Evolutionary conservation across 2,329 filamentous ascomycete species (phyloP).

Genomic region (Teratosphaeriaceae sp.): DNA sequence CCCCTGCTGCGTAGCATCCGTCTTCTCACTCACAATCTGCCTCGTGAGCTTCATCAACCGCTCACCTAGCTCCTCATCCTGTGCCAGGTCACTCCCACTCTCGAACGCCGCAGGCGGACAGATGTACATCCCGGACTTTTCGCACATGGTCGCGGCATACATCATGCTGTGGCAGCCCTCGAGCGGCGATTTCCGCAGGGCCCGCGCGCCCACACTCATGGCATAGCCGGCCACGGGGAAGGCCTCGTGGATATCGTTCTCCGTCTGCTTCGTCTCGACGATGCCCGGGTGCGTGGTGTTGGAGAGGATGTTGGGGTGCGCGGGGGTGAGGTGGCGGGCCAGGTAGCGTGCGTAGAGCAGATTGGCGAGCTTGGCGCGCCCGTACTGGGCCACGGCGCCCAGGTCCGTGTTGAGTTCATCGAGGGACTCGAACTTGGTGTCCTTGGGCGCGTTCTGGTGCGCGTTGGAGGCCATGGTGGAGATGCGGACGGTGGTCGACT

Average conservation of each 20-base stretch:
- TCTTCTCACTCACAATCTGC: constrained; percentile 51
- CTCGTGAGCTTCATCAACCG: constrained; percentile 56
- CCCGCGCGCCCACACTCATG: constrained; percentile 50
- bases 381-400: constrained; percentile 57
- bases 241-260: constrained; percentile 55
- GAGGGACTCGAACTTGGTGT: constrained; percentile 52
- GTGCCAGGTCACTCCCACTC: constrained; percentile 44
- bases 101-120: constrained; percentile 54
- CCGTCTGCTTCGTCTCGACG: constrained; percentile 56
- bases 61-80: constrained; percentile 49
- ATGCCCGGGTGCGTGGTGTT: constrained; percentile 62
- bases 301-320: constrained; percentile 53
- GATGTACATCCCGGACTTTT: constrained; percentile 51
- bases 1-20: constrained; percentile 39
- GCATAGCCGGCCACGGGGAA: constrained; percentile 54
- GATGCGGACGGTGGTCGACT: constrained; percentile 52
- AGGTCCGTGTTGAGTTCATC: constrained; percentile 58
- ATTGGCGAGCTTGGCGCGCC: constrained; percentile 54
- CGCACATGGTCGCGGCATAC: constrained; percentile 26
- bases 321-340: constrained; percentile 47
- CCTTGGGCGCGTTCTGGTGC: constrained; percentile 50
- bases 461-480: constrained; percentile 54
- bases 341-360: constrained; percentile 59
- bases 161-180: constrained; percentile 53
- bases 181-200: constrained; percentile 59